Base-by-base conservation (phyloP, 163 green algal genomes). In the Dunaliella salina region DNA sequence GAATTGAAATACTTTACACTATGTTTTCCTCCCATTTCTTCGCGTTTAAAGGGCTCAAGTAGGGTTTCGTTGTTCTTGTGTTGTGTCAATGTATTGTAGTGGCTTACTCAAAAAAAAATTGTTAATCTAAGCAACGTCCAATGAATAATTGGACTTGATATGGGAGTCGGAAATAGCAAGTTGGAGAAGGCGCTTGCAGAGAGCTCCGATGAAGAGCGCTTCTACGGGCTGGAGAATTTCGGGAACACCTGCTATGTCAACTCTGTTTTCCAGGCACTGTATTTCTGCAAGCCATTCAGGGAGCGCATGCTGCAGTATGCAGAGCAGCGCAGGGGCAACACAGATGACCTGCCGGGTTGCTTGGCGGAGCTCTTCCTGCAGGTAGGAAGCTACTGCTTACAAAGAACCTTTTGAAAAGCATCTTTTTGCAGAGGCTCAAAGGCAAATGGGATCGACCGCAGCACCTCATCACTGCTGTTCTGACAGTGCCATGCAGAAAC, bases 211-310 rank as follows among this genome's bases (percentile, higher is more conserved):
- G 85, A 95, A 84, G 96, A 98, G 91, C 92, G 94, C 63, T 98
- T 97, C 88, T 98, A 98, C 87, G 97, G 97, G 0, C 91, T 99
- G 8, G 97, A 99, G 87, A 99, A 99, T 90, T 99, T 99, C 89
- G 97, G 97, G 35, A 99, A 99, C 90, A 99, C 97, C 3, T 99
- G 97, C 90, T 99, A 99, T 87, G 95, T 91, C 91, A 99, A 99
- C 92, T 95, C 88, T 0, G 97, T 99, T 33, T 91, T 99, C 33
- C 96, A 99, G 89, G 94, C 95, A 12, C 93, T 99, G 0, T 99
- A 98, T 88, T 98, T 97, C 86, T 99, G 97, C 91, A 84, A 90
- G 45, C 95, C 96, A 0, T 99, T 99, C 83, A 86, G 97, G 29
- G 91, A 98, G 34, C 83, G 87, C 24, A 85, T 99, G 67, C 86